A percentile compares a stretch with the other conserved stretches of the same genome.
Evolutionary conservation across 257 asterid genomes (phyloP).

Genomic region (Gynochthodes officinalis): DNA sequence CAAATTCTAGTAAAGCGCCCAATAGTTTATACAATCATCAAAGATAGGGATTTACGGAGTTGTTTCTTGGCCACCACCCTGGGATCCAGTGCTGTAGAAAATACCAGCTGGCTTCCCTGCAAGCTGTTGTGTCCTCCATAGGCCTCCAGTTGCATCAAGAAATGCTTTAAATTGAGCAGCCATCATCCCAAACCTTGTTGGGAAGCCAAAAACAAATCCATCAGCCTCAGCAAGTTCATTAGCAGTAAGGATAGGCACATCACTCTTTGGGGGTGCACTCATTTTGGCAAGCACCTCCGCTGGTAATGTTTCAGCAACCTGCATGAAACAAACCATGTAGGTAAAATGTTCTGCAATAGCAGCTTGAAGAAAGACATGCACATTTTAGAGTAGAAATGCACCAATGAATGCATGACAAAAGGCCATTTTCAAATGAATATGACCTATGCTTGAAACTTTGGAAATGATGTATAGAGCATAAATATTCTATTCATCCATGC

Average conservation of each 20-base stretch:
- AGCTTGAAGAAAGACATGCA: background rate
- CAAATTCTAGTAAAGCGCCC: background rate
- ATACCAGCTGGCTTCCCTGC: slow-evolving; percentile 94
- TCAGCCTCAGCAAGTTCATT: slow-evolving; percentile 68
- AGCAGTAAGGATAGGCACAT: slow-evolving; percentile 54
- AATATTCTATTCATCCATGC: background rate
- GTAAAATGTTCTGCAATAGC: slow-evolving; percentile 2
- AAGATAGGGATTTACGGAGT: slow-evolving; percentile 48
- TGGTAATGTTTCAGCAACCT: slow-evolving; percentile 71
- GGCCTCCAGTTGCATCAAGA: slow-evolving; percentile 77
- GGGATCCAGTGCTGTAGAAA: slow-evolving; percentile 85
- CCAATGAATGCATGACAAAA: background rate
- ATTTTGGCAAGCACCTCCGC: slow-evolving; percentile 69
- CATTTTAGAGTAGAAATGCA: background rate
- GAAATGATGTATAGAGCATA: background rate
- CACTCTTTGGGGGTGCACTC: slow-evolving; percentile 81
- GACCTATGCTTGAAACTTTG: background rate
- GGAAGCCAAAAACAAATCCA: slow-evolving; percentile 77
- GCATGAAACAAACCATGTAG: slow-evolving; percentile 15
- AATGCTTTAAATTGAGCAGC: slow-evolving; percentile 87
- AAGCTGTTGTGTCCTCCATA: slow-evolving; percentile 77
- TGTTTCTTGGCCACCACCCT: slow-evolving; percentile 86
- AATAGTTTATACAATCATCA: background rate
- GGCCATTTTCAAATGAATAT: background rate
- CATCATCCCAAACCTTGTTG: slow-evolving; percentile 85